Base-by-base conservation (phyloP, 2,329 filamentous ascomycete species). In the Xylaria sp. region DNA sequence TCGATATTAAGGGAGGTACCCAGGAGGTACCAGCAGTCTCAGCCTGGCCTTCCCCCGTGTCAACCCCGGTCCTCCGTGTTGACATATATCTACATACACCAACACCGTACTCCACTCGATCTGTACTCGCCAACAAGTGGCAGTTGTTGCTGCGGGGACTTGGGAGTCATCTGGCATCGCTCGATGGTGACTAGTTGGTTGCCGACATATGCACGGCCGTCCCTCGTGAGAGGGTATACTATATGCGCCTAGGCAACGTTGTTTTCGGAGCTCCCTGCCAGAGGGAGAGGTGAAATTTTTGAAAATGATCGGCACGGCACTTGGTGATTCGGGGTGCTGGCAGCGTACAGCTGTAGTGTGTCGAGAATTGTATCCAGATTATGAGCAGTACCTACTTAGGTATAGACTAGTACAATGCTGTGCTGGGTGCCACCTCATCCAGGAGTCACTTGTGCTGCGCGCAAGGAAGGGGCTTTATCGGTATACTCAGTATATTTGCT, bases 221-320 rank as follows among this genome's bases (percentile, higher is more conserved):
- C 65, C 61, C 55, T 59, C 59, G 57, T 71, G 67, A 71, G 65
- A 66, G 59, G 47, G 32, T 44, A 25, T 62, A 10, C n/a, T n/a
- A n/a, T n/a, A n/a, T n/a, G n/a, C 9, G 32, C 27, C 23, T 10
- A 66, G 59, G 54, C 67, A 70, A 70, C 69, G 59, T 69, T 63
- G 60, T 59, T 69, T 50, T 65, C 12, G 23, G 40, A 18, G 25
- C 37, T 32, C 42, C 57, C 21, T 57, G 62, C 21, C 63, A 44
- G 16, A 27, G 37, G 35, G 55, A 59, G 27, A 59, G 16, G 35
- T 51, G 53, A 63, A 67, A 64, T 64, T 51, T 54, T 35, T 29
- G 40, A 58, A 60, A 37, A 51, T 35, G 71, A 73, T 74, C 73
- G 63, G 65, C 67, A 48, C 73, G 74, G 74, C 72, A 75, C 63